Conservation (phyloP, 2,329 filamentous ascomycete species). For the Beauveria medogensis region DNA sequence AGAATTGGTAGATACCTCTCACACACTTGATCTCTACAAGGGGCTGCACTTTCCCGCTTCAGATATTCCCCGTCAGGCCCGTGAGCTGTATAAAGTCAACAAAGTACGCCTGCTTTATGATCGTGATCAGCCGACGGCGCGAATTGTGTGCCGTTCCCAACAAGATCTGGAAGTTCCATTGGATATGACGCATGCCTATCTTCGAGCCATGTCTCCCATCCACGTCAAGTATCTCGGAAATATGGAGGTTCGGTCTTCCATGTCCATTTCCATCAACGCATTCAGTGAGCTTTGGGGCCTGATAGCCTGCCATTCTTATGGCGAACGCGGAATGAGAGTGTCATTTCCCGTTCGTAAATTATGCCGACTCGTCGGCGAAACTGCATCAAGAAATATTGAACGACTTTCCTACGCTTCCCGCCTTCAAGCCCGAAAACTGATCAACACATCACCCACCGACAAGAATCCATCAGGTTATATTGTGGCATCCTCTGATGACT, state of each 20-base stretch:
- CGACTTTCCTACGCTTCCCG: constrained; percentile 77
- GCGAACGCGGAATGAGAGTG: constrained; percentile 71
- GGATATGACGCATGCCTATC: constrained; percentile 76
- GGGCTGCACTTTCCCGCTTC: constrained; percentile 83
- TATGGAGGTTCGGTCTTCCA: constrained; percentile 88
- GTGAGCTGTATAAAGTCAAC: constrained; percentile 85
- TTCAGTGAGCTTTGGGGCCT: constrained; percentile 82
- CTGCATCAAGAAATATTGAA: constrained; percentile 80
- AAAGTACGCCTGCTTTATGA: constrained; percentile 85
- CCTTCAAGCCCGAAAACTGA: constrained; percentile 77
- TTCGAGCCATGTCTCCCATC: constrained; percentile 85
- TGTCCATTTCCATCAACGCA: constrained; percentile 88
- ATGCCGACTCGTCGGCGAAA: constrained; percentile 81
- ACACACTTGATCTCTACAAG: constrained; percentile 77
- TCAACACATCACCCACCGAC: constrained; percentile 74
- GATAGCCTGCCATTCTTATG: constrained; percentile 80
- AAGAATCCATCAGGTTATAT: constrained; percentile 84
- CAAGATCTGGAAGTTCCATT: constrained; percentile 68
- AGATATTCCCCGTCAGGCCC: constrained; percentile 76
- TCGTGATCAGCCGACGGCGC: constrained; percentile 68
- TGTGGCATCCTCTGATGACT: constrained; percentile 77
- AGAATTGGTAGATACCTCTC: constrained; percentile 72
- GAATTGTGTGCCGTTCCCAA: constrained; percentile 69
- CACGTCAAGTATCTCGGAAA: constrained; percentile 80
- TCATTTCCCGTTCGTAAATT: constrained; percentile 88